Base-by-base conservation (phyloP, 2,329 filamentous ascomycete genomes). In the Neofusicoccum ribis region DNA sequence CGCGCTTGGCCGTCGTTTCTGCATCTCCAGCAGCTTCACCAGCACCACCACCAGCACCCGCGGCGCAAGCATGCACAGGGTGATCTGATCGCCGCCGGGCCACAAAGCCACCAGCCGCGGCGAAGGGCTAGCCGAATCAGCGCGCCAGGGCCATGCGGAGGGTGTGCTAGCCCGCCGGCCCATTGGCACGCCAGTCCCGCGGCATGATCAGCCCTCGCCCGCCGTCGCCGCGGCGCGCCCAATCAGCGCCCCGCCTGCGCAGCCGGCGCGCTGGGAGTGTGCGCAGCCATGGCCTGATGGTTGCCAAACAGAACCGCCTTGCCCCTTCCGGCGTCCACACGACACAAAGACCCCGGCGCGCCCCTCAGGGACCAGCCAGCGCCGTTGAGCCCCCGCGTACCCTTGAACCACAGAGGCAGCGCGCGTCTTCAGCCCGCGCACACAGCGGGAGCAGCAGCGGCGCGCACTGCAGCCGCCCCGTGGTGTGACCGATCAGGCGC, bases 31-130 rank as follows among this genome's bases (percentile, higher is more conserved):
- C 43, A 46, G 43, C n/a, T 8, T 17, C 43, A 15, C 15, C 15
- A 20, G 5, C 46, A 49, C 23, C 36, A 43, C 17, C 20, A 3
- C 36, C 41, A 36, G 36, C 41, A 56, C 51, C 11, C 17, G 36
- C 5, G 5, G 27, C 6, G 34, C 23, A 20, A 14, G n/a, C 23
- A 31, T 20, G 50, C 50, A 56, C 23, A 56, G 52, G 52, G 52
- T 56, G 52, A 56, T 56, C 52, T 56, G 52, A 56, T 56, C 36
- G 37, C 46, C 46, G 50, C 27, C 27, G 49, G 49, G 49, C 27
- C 49, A 49, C 23, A 39, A 37, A 54, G 50, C 50, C 50, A 54
- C 50, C 50, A 39, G 50, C 50, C 50, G 34, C 39, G 50, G 50
- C 50, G 50, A 37, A 37, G 15, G 37, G 50, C 27, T 31, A 7